phyloP scores from a whole-genome alignment of 768 basidiomycete genomes.

The Leccinum boreale region DNA sequence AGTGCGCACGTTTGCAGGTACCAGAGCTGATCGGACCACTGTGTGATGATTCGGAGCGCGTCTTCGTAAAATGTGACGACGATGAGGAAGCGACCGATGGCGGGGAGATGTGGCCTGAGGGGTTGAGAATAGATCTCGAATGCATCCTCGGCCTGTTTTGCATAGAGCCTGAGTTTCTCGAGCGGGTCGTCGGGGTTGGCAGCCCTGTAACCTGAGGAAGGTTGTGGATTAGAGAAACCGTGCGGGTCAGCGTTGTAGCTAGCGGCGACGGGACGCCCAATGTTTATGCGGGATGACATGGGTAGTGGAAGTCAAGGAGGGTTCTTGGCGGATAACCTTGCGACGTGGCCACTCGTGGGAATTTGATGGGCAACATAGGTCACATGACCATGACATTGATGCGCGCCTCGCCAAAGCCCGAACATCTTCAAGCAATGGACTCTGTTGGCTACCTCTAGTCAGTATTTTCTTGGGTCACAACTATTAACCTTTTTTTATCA shows the following conservation, averaged over 20 bases:
- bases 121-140: conserved; percentile 93
- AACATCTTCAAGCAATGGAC: neutral
- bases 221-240: conserved; percentile 71
- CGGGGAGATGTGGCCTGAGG: conserved; percentile 88
- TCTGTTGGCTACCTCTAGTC: conserved; percentile 29
- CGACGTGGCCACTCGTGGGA: conserved; percentile 31
- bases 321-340: too few relatives aligned
- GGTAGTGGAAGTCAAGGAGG: conserved; percentile 4
- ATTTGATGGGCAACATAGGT: conserved; percentile 2
- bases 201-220: conserved; percentile 69
- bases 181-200: conserved; percentile 81
- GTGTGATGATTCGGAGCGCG: conserved; percentile 86
- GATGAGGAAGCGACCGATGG: conserved; percentile 93
- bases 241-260: conserved; percentile 72
- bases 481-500: neutral
- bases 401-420: neutral
- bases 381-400: conserved; percentile 19
- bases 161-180: conserved; percentile 68
- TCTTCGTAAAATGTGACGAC: conserved; percentile 99
- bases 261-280: conserved; percentile 65
- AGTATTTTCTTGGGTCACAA: conserved; percentile 6
- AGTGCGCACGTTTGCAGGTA: conserved; percentile 86
- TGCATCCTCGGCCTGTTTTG: conserved; percentile 82
- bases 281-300: conserved; percentile 83
- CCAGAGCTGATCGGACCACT: conserved; percentile 98